These are phyloP conservation scores for Melastoma candidum DNA, from an alignment of 441 rosid genomes.

Conservation along the genomic window DNA sequence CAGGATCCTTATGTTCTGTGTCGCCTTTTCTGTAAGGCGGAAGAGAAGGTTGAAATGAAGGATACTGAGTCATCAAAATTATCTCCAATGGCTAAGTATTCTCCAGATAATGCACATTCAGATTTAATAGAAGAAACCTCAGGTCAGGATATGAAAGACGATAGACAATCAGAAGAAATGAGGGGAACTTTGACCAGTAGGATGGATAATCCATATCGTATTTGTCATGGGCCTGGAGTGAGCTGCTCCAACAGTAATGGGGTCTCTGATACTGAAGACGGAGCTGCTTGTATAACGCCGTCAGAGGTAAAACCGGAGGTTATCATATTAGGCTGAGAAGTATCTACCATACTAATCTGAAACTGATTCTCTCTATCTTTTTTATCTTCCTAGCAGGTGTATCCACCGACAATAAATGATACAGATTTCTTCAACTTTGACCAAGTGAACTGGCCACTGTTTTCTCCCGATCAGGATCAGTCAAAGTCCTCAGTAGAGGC, in stretches of 20 bases:
- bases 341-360: too few species aligned
- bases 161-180: conserved; percentile 24
- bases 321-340: too few species aligned
- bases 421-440: conserved; percentile 14
- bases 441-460: background rate
- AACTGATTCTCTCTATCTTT: too few species aligned
- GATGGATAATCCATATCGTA: conserved; percentile 19
- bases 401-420: conserved; percentile 18
- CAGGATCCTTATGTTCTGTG: conserved; percentile 67
- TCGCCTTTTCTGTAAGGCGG: conserved; percentile 73
- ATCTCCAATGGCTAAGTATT: conserved; percentile 45
- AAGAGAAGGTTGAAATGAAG: conserved; percentile 34
- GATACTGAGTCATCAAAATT: conserved; percentile 38
- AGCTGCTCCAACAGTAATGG: conserved; percentile 35
- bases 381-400: conserved; percentile 23
- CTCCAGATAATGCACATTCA: conserved; percentile 56
- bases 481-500: conserved; percentile 26
- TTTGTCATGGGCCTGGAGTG: conserved; percentile 21
- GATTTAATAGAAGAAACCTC: conserved; percentile 53
- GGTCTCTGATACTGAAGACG: conserved; percentile 49
- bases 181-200: conserved; percentile 25
- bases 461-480: conserved; percentile 13
- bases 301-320: conserved; percentile 27
- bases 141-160: conserved; percentile 21
- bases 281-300: conserved; percentile 24